These are phyloP conservation scores for Mentha longifolia DNA, from an alignment of 257 asterid genomes.

Conservation along the genomic window DNA sequence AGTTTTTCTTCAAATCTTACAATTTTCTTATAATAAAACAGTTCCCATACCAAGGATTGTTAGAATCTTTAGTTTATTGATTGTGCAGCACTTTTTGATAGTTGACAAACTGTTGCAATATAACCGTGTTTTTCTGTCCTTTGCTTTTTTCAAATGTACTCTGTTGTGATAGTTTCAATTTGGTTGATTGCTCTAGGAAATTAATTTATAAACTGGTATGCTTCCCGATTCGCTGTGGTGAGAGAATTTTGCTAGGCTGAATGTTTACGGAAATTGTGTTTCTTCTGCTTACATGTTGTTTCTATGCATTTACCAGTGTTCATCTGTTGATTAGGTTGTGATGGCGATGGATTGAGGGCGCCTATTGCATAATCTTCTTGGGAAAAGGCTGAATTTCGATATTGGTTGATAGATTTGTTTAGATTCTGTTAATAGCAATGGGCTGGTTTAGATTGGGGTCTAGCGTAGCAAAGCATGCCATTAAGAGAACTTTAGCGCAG, in stretches of 20 bases:
- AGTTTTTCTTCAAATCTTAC: neutral
- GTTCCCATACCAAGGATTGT: neutral
- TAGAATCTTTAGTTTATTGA: neutral
- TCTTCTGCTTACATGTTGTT: constrained; percentile 21
- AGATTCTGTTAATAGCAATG: constrained; percentile 48
- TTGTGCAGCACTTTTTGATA: neutral
- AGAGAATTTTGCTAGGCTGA: neutral
- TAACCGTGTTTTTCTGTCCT: neutral
- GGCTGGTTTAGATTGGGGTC: constrained; percentile 90
- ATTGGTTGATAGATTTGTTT: constrained; percentile 19
- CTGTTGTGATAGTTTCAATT: neutral
- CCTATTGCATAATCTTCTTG: constrained; percentile 30
- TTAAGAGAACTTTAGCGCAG: constrained; percentile 64
- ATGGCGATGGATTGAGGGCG: constrained; percentile 32
- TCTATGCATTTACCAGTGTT: constrained; percentile 20
- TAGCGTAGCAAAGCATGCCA: constrained; percentile 73
- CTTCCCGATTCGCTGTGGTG: neutral
- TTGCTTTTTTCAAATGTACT: neutral
- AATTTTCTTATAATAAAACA: neutral
- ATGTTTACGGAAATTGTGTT: neutral
- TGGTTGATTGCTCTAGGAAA: constrained; percentile 23
- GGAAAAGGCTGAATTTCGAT: constrained; percentile 14
- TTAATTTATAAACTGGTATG: neutral
- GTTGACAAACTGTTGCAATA: neutral
- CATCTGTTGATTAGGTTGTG: constrained; percentile 32